A percentile compares a stretch with the other conserved stretches of the same genome.
phyloP scores from a whole-genome alignment of 441 rosid species.

The Pelargonium fulgidum region DNA sequence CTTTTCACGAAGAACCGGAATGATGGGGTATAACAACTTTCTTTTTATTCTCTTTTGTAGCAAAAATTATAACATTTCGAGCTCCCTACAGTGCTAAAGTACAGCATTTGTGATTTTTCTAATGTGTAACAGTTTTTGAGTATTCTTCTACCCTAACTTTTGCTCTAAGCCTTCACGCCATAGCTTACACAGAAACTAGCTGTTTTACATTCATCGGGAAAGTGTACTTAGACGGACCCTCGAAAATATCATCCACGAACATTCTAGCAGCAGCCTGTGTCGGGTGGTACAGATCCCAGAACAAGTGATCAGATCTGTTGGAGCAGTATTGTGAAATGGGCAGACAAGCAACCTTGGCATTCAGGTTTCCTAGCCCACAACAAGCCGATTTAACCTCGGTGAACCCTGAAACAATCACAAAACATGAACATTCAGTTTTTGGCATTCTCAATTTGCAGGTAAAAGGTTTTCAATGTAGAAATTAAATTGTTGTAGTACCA shows the following conservation, averaged over 20 bases:
- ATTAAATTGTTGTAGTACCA: constrained; percentile 30
- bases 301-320: constrained; percentile 57
- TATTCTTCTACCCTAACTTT: too few relatives aligned
- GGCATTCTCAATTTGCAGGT: too few relatives aligned
- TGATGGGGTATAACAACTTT: not conserved
- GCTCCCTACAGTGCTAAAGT: too few relatives aligned
- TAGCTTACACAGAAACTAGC: not conserved
- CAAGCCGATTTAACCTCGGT: constrained; percentile 61
- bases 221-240: constrained; percentile 28
- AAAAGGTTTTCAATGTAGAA: not conserved
- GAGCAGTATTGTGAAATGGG: constrained; percentile 50
- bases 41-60: not conserved
- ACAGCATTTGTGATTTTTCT: too few relatives aligned
- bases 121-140: too few relatives aligned
- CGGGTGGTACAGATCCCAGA: constrained; percentile 73
- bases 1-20: not conserved
- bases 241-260: constrained; percentile 35
- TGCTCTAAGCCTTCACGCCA: too few relatives aligned
- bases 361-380: constrained; percentile 70
- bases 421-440: too few relatives aligned
- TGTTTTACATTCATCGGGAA: constrained; percentile 37
- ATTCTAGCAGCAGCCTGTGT: constrained; percentile 33
- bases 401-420: constrained; percentile 37
- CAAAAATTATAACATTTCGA: not conserved
- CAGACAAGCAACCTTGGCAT: constrained; percentile 44